Evolutionary conservation across 2,329 filamentous ascomycete species (phyloP).

Genomic region (Pseudogymnoascus sp.): DNA sequence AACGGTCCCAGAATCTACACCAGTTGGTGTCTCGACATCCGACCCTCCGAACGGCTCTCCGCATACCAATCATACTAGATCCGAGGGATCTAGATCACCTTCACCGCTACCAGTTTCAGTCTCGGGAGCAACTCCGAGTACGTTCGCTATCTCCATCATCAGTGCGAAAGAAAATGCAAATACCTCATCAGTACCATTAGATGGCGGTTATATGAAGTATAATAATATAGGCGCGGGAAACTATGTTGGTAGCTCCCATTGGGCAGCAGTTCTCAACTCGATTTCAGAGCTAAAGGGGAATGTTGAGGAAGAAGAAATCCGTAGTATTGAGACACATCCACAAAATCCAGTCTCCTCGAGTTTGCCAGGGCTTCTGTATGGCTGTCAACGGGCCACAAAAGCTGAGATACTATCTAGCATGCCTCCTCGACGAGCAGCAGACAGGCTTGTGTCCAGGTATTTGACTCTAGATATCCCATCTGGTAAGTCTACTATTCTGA

Average conservation of each 20-base stretch:
- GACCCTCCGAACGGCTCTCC: constrained; percentile 18
- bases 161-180: not conserved
- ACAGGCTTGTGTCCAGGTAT: constrained; percentile 26
- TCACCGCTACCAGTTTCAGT: constrained; percentile 14
- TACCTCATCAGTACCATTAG: constrained; percentile 17
- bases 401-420: constrained; percentile 29
- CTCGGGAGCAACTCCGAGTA: constrained; percentile 14
- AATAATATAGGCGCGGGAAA: constrained; percentile 23
- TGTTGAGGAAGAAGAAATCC: not conserved
- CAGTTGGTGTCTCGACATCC: constrained; percentile 20
- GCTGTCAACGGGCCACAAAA: constrained; percentile 24
- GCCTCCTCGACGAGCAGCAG: constrained; percentile 26
- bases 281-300: constrained; percentile 25
- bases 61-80: constrained; percentile 9
- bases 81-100: constrained; percentile 19
- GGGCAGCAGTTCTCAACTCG: constrained; percentile 29
- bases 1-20: not conserved
- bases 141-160: constrained; percentile 20
- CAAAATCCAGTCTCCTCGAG: constrained; percentile 21
- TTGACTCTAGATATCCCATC: constrained; percentile 25
- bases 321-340: constrained; percentile 13
- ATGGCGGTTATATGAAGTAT: constrained; percentile 26
- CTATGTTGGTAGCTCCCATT: constrained; percentile 31
- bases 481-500: constrained; percentile 24
- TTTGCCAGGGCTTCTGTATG: constrained; percentile 27